These are phyloP conservation scores for Hericium alpestre DNA, from an alignment of 768 basidiomycete species.

Conservation along the genomic window DNA sequence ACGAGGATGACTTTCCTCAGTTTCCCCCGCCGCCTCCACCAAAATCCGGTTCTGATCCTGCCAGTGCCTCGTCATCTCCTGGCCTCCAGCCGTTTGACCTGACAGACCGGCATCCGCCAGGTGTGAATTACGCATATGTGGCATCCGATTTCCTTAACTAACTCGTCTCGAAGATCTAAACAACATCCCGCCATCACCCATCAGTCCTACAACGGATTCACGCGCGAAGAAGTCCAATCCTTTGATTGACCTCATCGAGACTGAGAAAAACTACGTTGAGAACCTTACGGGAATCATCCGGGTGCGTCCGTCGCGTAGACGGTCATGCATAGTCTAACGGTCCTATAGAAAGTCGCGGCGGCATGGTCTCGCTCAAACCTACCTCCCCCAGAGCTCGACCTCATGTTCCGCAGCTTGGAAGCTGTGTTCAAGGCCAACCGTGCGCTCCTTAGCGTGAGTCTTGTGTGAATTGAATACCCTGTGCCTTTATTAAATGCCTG, in stretches of 20 bases:
- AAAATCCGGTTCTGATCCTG: slow-evolving; percentile 11
- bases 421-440: slow-evolving; percentile 88
- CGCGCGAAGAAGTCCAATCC: slow-evolving; percentile 68
- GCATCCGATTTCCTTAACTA: background rate
- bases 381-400: slow-evolving; percentile 83
- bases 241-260: slow-evolving; percentile 85
- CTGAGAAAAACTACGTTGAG: slow-evolving; percentile 87
- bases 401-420: slow-evolving; percentile 92
- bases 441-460: slow-evolving; percentile 56
- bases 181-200: slow-evolving; percentile 3
- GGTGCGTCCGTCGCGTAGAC: slow-evolving; percentile 35
- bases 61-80: slow-evolving; percentile 5
- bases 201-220: slow-evolving; percentile 24
- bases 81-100: slow-evolving; percentile 5
- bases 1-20: slow-evolving; percentile 3
- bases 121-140: background rate
- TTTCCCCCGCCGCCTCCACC: slow-evolving; percentile 16
- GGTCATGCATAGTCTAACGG: background rate
- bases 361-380: slow-evolving; percentile 96
- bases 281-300: slow-evolving; percentile 83
- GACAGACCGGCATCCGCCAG: slow-evolving; percentile 4
- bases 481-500: slow-evolving; percentile 6
- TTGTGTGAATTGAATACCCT: slow-evolving; percentile 4
- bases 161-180: slow-evolving; percentile 5
- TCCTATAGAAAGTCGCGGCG: slow-evolving; percentile 79